phyloP scores from a whole-genome alignment of 257 asterid genomes.

The Nicotiana benthamiana region DNA sequence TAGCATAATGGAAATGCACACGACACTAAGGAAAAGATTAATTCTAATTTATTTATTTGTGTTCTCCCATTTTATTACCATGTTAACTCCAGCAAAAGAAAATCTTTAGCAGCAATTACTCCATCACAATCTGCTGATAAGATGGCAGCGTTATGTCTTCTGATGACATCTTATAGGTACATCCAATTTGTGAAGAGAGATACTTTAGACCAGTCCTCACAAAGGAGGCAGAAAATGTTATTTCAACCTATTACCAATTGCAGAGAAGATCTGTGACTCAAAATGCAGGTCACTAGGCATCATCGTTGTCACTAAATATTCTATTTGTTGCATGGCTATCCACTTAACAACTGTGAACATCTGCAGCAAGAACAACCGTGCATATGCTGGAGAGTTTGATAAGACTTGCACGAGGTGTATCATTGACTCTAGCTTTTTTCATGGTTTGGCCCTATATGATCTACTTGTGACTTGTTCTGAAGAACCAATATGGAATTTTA shows the following conservation, averaged over 20 bases:
- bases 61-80: not conserved
- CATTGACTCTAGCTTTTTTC: conserved; percentile 6
- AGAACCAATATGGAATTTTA: conserved; percentile 18
- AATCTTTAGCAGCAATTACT: not conserved
- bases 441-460: not conserved
- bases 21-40: not conserved
- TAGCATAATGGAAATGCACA: not conserved
- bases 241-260: conserved; percentile 95
- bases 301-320: not conserved
- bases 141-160: not conserved
- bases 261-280: conserved; percentile 93
- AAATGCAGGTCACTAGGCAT: conserved; percentile 66
- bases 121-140: not conserved
- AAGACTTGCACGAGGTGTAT: conserved; percentile 93
- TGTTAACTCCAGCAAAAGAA: not conserved
- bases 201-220: conserved; percentile 82
- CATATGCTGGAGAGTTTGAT: conserved; percentile 99
- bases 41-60: not conserved
- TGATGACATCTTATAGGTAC: conserved; percentile 46
- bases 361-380: conserved; percentile 90
- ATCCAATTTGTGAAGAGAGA: conserved; percentile 74
- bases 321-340: not conserved
- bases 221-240: conserved; percentile 83
- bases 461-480: conserved; percentile 8
- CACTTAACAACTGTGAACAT: conserved; percentile 13